Conservation (phyloP, 306 rosid genomes). For the Ziziphus jujuba region DNA sequence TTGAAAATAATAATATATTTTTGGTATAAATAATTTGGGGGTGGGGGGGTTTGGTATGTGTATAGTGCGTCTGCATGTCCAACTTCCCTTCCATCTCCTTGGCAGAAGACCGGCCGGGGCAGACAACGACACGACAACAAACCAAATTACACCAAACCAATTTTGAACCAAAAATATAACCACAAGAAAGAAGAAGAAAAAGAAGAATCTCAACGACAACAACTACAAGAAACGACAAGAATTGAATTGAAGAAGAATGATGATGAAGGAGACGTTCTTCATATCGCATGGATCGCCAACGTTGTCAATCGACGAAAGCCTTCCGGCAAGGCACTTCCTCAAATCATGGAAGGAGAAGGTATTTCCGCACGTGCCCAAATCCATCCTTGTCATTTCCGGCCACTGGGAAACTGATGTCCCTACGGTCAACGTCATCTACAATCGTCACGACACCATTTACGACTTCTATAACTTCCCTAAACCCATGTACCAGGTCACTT, state of each 20-base stretch:
- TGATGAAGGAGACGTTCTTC: conserved; percentile 49
- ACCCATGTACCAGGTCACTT: conserved; percentile 59
- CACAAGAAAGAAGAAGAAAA: no score
- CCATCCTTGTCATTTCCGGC: conserved; percentile 62
- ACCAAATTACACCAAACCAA: no score
- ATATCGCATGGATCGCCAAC: conserved; percentile 67
- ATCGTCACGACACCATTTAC: conserved; percentile 56
- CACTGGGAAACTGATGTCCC: conserved; percentile 75
- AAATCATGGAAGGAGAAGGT: conserved; percentile 52
- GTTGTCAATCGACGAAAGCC: conserved; percentile 46
- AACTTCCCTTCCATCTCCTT: no score
- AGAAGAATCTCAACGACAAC: neutral
- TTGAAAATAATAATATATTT: no score
- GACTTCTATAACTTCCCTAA: conserved; percentile 78
- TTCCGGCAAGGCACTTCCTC: conserved; percentile 51
- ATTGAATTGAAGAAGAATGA: neutral
- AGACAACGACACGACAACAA: no score
- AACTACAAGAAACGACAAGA: neutral
- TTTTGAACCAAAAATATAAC: no score
- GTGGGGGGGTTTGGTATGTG: no score
- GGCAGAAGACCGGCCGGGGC: no score
- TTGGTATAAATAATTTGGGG: no score
- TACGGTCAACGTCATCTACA: conserved; percentile 54
- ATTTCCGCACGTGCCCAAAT: conserved; percentile 34
- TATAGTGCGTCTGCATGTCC: no score